Evolutionary conservation across 371 early-diverging fungal species (phyloP), one percentile per base, ranked within the genome.

Genomic region (Mortierella sp.): DNA sequence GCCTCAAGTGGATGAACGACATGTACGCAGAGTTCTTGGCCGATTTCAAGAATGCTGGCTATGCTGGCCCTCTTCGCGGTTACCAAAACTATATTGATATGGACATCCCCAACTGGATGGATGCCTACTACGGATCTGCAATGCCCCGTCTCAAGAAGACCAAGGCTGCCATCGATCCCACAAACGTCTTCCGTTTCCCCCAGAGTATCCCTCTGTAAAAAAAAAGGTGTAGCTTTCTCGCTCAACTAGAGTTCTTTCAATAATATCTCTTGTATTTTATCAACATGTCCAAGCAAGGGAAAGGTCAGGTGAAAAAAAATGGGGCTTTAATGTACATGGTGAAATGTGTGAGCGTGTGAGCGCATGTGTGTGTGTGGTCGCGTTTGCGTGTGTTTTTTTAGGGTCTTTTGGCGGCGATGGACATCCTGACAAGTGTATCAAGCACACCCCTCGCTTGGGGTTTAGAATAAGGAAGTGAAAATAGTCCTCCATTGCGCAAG

Each of bases 161-260:
- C 53, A 89, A 90, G 77, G 67, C 79, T 1, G 31, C 69, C 4
- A 73, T 82, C 26, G 90, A 90, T 54, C 83, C 87, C 26, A 51
- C 69, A n/a, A 89, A 89, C 59, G 40, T 82, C 70, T 88, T 90
- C 73, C 76, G 82, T 43, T 87, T 85, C 81, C 82, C 88, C 43
- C 87, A 83, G 73, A 85, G 83, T 69, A 89, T 89, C 67, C 89
- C 89, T 24, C 80, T 88, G 6, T 71, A 83, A 26, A 79, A 82
- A 26, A 53, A 46, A 44, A 61, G 3, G 37, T 48, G 13, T 55
- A 2, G 57, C 57, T 26, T 28, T 1, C 26, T 40, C 43, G 43
- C 48, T 10, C 26, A 73, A 54, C 26, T n/a, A 73, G 21, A 73
- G 21, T 44, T 16, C 21, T 8, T 46, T 9, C 10, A 57, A 31